Evolutionary conservation across 768 basidiomycete species (phyloP).

Genomic region (Suillus brevipes): DNA sequence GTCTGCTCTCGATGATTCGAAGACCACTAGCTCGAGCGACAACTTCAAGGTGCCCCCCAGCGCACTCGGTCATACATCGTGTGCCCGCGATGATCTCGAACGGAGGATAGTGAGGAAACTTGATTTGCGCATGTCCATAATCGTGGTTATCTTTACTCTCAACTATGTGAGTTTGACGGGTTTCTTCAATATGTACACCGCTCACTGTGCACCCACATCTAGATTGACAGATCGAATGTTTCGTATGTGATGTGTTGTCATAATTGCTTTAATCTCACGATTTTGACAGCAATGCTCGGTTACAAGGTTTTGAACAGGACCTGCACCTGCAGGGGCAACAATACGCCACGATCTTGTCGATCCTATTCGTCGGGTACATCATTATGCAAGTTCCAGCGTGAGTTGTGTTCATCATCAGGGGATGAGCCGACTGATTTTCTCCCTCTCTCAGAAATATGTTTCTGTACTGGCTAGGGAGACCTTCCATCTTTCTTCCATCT

Average conservation of each 20-base stretch:
- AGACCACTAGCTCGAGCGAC: not conserved
- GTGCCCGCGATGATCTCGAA: conserved; percentile 2
- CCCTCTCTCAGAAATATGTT: conserved; percentile 13
- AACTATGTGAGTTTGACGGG: conserved; percentile 9
- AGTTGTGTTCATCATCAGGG: not conserved
- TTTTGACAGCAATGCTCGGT: conserved; percentile 16
- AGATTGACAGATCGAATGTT: conserved; percentile 14
- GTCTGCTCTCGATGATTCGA: not conserved
- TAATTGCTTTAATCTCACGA: not conserved
- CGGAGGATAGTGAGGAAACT: conserved; percentile 11
- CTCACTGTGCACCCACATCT: not conserved
- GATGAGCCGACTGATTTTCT: not conserved
- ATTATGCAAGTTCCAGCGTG: conserved; percentile 26
- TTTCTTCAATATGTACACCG: not conserved
- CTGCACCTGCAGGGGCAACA: conserved; percentile 25
- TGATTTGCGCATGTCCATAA: conserved; percentile 12
- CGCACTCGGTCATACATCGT: not conserved
- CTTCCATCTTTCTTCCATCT: too few species aligned
- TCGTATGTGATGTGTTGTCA: not conserved
- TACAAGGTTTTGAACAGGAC: conserved; percentile 26
- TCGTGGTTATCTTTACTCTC: conserved; percentile 14
- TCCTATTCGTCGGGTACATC: conserved; percentile 29
- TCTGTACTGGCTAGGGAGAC: too few species aligned
- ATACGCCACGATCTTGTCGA: conserved; percentile 25
- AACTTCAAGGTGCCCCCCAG: not conserved